Conservation (phyloP, 2,329 filamentous ascomycete species). For the Beauveria varroae region DNA sequence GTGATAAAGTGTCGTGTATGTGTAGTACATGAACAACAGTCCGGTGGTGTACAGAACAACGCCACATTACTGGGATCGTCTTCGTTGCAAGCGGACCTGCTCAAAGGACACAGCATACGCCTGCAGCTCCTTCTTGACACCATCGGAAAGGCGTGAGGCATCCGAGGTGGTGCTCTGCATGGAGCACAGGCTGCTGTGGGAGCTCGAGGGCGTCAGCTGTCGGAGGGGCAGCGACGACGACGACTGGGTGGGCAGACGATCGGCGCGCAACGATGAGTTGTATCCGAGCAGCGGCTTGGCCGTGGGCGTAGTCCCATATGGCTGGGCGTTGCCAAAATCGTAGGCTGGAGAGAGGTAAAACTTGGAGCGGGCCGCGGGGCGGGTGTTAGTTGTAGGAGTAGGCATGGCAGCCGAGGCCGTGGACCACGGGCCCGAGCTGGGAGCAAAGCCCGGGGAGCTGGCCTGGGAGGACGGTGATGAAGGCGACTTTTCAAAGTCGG, state of each 20-base stretch:
- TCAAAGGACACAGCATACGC: slow-evolving; percentile 88
- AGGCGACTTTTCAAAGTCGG: slow-evolving; percentile 69
- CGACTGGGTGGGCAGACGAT: slow-evolving; percentile 5
- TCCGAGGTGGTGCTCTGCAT: slow-evolving; percentile 55
- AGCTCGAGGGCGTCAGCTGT: slow-evolving; percentile 63
- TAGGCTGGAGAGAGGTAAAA: slow-evolving; percentile 69
- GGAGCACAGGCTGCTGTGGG: slow-evolving; percentile 77
- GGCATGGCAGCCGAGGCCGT: slow-evolving; percentile 21
- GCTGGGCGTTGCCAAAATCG: slow-evolving; percentile 61
- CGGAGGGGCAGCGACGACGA: slow-evolving; percentile 23
- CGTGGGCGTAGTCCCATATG: slow-evolving; percentile 44
- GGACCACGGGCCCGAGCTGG: slow-evolving; percentile 44
- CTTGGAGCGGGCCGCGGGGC: slow-evolving; percentile 25
- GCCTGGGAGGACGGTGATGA: slow-evolving; percentile 49
- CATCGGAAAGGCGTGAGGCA: slow-evolving; percentile 57
- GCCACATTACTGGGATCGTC: slow-evolving; percentile 43
- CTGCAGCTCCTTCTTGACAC: slow-evolving; percentile 70
- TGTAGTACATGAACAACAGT: slow-evolving; percentile 12
- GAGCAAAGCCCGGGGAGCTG: slow-evolving; percentile 47
- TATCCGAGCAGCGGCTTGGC: slow-evolving; percentile 24
- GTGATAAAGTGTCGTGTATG: slow-evolving; percentile 17
- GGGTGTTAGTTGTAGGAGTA: slow-evolving; percentile 14
- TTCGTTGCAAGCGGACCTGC: slow-evolving; percentile 57
- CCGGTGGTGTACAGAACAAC: background rate
- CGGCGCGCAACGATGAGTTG: slow-evolving; percentile 22